These are phyloP conservation scores for Penicillium sp. DNA, from an alignment of 2,329 filamentous ascomycete genomes.

Conservation along the genomic window DNA sequence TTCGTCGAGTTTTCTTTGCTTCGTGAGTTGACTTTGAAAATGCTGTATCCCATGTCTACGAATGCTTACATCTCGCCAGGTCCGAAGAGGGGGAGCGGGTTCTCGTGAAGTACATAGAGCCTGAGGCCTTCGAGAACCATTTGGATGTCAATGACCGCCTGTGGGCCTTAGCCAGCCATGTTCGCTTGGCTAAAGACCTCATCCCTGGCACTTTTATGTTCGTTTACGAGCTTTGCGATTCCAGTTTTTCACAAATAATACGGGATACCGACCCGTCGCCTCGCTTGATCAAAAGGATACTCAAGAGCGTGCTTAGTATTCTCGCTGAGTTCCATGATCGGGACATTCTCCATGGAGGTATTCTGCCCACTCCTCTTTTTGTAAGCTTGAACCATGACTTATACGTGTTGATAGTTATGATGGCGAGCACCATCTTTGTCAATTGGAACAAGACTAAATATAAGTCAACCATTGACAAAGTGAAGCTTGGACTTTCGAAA, in stretches of 20 bases:
- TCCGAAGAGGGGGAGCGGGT: not conserved
- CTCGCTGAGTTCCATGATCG: constrained; percentile 42
- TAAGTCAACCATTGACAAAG: not conserved
- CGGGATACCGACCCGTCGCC: constrained; percentile 47
- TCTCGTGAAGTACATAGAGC: constrained; percentile 18
- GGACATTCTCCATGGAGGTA: constrained; percentile 41
- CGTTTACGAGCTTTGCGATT: constrained; percentile 50
- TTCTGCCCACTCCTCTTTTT: not conserved
- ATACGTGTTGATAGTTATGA: constrained; percentile 6
- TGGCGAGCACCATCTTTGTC: constrained; percentile 13
- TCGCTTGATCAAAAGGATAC: constrained; percentile 46
- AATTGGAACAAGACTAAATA: constrained; percentile 5
- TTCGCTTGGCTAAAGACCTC: constrained; percentile 48
- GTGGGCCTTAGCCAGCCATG: constrained; percentile 27
- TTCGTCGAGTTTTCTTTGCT: constrained; percentile 14
- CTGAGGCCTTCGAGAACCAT: constrained; percentile 13
- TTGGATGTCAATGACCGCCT: constrained; percentile 23
- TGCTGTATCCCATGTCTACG: not conserved
- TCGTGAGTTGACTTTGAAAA: constrained; percentile 8
- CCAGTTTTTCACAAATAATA: constrained; percentile 50
- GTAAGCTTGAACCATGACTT: not conserved
- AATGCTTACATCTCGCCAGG: constrained; percentile 6
- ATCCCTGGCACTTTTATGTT: constrained; percentile 53
- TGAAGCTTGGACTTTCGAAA: constrained; percentile 16
- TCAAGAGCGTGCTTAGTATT: constrained; percentile 48